Conservation (phyloP, 2,329 filamentous ascomycete genomes). For the Furcasterigmium sp. region DNA sequence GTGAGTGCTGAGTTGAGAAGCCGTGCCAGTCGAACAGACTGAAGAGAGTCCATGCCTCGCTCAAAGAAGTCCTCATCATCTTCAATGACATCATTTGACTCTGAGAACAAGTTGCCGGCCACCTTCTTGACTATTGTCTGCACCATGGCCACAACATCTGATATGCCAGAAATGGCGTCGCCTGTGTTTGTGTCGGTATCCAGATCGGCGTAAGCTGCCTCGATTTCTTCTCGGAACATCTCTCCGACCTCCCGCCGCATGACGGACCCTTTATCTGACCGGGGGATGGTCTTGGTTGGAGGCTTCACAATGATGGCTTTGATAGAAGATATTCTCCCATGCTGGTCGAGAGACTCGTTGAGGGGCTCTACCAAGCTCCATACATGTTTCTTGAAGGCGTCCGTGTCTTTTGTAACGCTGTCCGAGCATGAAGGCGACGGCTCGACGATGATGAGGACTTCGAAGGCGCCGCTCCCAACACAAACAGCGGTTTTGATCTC, state of each 20-base stretch:
- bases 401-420: background rate
- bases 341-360: conserved; percentile 13
- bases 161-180: conserved; percentile 4
- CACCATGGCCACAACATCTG: conserved; percentile 8
- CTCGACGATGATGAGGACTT: conserved; percentile 17
- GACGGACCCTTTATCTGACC: conserved; percentile 18
- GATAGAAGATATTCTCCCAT: conserved; percentile 12
- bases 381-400: conserved; percentile 10
- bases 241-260: conserved; percentile 14
- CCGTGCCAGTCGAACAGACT: conserved; percentile 15
- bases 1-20: conserved; percentile 8
- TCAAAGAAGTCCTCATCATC: conserved; percentile 20
- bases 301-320: conserved; percentile 15
- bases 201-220: conserved; percentile 13
- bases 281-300: conserved; percentile 8
- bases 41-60: conserved; percentile 22
- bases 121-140: conserved; percentile 9
- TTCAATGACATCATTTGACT: conserved; percentile 4
- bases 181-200: conserved; percentile 3
- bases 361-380: conserved; percentile 13
- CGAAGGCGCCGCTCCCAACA: conserved; percentile 16
- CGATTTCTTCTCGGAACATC: conserved; percentile 14
- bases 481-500: conserved; percentile 12
- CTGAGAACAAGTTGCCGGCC: background rate
- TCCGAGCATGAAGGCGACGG: conserved; percentile 5